Percentiles rank a stretch among this genome's conserved stretches.
phyloP scores from a whole-genome alignment of 495 filamentous ascomycete species.

The Podospora sp. region DNA sequence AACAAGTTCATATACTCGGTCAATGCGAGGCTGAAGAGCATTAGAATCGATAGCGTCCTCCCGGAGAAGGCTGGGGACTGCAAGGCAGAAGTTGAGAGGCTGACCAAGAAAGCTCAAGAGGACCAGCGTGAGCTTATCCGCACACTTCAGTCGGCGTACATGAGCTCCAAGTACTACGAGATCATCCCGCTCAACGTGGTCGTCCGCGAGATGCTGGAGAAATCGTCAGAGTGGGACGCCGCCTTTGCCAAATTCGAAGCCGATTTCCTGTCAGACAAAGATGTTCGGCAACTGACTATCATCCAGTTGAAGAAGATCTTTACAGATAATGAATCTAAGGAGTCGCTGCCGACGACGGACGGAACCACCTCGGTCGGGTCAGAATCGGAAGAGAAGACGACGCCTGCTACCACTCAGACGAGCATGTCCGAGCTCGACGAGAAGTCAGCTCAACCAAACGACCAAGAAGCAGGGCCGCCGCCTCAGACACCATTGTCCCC shows the following conservation, averaged over 20 bases:
- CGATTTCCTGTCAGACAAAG: conserved; percentile 96
- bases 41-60: conserved; percentile 87
- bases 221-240: conserved; percentile 90
- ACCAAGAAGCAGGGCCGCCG: conserved; percentile 20
- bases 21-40: conserved; percentile 76
- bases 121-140: conserved; percentile 72
- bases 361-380: conserved; percentile 48
- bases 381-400: conserved; percentile 45
- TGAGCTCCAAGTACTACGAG: conserved; percentile 92
- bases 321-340: conserved; percentile 79
- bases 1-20: conserved; percentile 86
- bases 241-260: conserved; percentile 87
- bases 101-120: conserved; percentile 75
- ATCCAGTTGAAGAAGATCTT: conserved; percentile 95
- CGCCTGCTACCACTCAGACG: conserved; percentile 38
- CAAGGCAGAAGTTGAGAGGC: conserved; percentile 73
- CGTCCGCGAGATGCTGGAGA: conserved; percentile 86
- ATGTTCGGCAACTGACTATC: conserved; percentile 88
- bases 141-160: conserved; percentile 87
- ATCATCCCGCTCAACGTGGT: conserved; percentile 89
- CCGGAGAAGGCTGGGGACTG: conserved; percentile 82
- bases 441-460: conserved; percentile 28
- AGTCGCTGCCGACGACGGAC: conserved; percentile 68
- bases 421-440: conserved; percentile 34
- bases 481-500: conserved; percentile 33